phyloP scores from a whole-genome alignment of 441 rosid genomes.

The Lagerstroemia fauriei region DNA sequence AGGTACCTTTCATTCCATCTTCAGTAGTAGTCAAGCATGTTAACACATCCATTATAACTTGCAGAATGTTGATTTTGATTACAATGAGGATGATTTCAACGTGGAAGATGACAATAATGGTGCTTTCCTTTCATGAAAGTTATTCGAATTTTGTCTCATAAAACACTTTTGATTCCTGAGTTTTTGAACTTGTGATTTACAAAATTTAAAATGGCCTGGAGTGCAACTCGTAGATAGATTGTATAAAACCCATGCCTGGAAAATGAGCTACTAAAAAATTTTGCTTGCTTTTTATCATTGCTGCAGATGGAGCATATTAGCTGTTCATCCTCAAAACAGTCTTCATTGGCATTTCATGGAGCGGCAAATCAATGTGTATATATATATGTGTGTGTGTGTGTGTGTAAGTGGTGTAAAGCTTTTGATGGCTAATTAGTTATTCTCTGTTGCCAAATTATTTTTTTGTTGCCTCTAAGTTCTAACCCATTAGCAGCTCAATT shows the following conservation, averaged over 20 bases:
- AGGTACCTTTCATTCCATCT: background rate
- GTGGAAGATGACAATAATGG: constrained; percentile 41
- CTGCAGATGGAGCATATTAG: background rate
- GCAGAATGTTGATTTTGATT: constrained; percentile 51
- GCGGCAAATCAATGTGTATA: background rate
- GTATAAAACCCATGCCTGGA: background rate
- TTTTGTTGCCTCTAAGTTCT: no score
- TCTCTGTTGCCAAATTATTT: no score
- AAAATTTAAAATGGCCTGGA: background rate
- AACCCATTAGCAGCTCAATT: no score
- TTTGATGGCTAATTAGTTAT: no score
- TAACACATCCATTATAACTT: background rate
- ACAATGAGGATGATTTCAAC: constrained; percentile 52
- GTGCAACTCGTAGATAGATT: background rate
- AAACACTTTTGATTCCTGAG: background rate
- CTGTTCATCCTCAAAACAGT: background rate
- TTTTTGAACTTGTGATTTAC: background rate
- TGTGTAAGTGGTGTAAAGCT: background rate
- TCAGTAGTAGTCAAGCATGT: background rate
- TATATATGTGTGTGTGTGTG: no score
- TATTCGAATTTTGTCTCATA: background rate
- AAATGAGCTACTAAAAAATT: background rate
- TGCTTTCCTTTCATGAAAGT: constrained; percentile 15
- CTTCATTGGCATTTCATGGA: background rate
- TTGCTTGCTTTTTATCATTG: background rate